These are phyloP conservation scores for Saksenaea oblongispora DNA, from an alignment of 371 early-diverging fungal genomes.

Conservation along the genomic window DNA sequence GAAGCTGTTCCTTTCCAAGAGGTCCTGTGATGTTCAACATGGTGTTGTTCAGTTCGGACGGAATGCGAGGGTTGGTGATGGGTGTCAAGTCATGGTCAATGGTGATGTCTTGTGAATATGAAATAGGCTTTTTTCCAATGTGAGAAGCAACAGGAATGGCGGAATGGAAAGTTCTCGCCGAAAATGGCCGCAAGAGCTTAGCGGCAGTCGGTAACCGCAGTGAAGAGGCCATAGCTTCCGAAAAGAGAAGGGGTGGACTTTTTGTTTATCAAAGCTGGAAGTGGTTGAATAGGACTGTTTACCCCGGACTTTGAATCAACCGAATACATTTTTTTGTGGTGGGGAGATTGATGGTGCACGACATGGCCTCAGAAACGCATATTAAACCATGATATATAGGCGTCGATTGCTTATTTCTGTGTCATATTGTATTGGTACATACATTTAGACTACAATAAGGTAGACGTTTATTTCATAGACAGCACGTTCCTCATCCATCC, in stretches of 20 bases:
- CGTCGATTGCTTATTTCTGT: no score
- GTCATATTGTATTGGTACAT: no score
- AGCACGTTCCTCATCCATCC: no score
- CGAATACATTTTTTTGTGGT: no score
- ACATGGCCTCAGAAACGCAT: no score
- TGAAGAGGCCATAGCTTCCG: not conserved
- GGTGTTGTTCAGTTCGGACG: constrained; percentile 65
- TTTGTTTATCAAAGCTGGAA: no score
- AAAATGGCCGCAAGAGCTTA: not conserved
- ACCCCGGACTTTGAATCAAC: no score
- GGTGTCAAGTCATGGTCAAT: constrained; percentile 63
- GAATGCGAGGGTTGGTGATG: constrained; percentile 56
- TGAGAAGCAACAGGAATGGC: constrained; percentile 55
- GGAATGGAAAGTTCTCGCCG: constrained; percentile 37
- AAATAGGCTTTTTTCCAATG: constrained; percentile 74
- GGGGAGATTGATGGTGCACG: no score
- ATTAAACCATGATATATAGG: no score
- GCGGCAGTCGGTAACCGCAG: not conserved
- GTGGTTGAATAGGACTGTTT: no score
- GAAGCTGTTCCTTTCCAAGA: constrained; percentile 71
- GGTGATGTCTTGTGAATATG: constrained; percentile 65
- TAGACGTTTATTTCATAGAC: no score
- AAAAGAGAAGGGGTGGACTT: not conserved
- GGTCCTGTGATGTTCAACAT: constrained; percentile 81
- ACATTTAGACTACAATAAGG: no score